A percentile compares a stretch with the other conserved stretches of the same genome.
Evolutionary conservation across 2,329 filamentous ascomycete genomes (phyloP).

Genomic region (Camillea tinctor): DNA sequence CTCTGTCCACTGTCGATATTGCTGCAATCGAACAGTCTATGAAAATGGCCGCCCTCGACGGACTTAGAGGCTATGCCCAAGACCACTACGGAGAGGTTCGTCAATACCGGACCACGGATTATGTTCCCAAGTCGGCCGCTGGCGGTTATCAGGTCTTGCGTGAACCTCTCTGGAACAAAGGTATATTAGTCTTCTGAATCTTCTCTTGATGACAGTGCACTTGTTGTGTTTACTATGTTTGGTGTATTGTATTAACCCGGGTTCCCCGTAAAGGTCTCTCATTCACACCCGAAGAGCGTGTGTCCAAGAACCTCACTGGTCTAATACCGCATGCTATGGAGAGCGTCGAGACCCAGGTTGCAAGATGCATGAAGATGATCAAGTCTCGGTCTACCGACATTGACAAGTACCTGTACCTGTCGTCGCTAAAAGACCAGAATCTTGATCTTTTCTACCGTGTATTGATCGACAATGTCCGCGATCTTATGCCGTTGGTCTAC

Average conservation of each 20-base stretch:
- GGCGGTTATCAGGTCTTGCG: constrained; percentile 60
- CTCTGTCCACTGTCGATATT: constrained; percentile 57
- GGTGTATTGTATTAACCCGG: constrained; percentile 1
- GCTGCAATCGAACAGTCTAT: constrained; percentile 57
- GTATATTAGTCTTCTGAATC: constrained; percentile 38
- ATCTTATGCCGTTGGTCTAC: constrained; percentile 82
- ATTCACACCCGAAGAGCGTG: constrained; percentile 63
- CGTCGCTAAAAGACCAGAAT: constrained; percentile 71
- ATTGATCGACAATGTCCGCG: constrained; percentile 72
- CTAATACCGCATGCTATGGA: constrained; percentile 65
- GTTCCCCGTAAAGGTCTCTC: constrained; percentile 51
- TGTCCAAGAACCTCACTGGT: constrained; percentile 63
- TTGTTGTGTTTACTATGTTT: neutral
- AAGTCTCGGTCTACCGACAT: constrained; percentile 66
- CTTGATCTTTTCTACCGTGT: constrained; percentile 81
- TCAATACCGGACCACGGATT: constrained; percentile 53
- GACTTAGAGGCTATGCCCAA: constrained; percentile 59
- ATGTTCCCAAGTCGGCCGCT: constrained; percentile 50
- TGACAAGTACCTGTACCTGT: constrained; percentile 84
- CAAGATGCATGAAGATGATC: constrained; percentile 72
- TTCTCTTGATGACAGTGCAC: constrained; percentile 2
- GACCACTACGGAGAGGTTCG: constrained; percentile 55
- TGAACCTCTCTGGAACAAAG: constrained; percentile 66
- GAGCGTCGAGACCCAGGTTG: constrained; percentile 58
- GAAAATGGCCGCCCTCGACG: constrained; percentile 59